Base-by-base conservation (phyloP, 2,329 filamentous ascomycete genomes). In the Verticillium longisporum region DNA sequence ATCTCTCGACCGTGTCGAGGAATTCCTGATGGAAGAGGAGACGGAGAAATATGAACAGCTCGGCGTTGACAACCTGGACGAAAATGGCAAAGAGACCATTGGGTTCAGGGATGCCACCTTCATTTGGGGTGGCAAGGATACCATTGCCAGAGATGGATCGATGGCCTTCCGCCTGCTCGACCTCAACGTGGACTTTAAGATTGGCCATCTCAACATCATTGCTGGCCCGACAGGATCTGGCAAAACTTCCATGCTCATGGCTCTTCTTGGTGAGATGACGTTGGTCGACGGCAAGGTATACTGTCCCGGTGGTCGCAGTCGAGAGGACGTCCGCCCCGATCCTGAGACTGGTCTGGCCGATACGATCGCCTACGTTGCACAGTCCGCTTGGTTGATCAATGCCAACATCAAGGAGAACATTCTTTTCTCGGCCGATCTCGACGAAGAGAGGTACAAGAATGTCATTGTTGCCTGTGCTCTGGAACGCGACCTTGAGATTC, bases 321-420 rank as follows among this genome's bases (percentile, higher is more conserved):
- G 95, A 66, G 92, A 97, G 71, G 92, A 97, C 63, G 83, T 97
- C 34, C 88, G 82, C 14, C 82, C 87, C 6, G 89, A 98, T 71
- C 89, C 92, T 2, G 88, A 90, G 62, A 97, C 94, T 31, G 90
- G 89, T 1, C 83, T 98, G 45, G 92, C 91, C 6, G 93, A 99
- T 71, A 96, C 90, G 63, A 88, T 97, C 62, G 95, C 95, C 15
- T 99, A 98, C 72, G 97, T 96, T 72, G 94, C 95, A 18, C 95
- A 99, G 73, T 90, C 96, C 73, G 92, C 95, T 9, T 99, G 95
- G 95, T 82, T 99, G 36, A 90, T 98, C 62, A 99, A 99, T 69
- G 94, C 90, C 55, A 96, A 90, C 21, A 96, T 99, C 74, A 92
- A 91, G 72, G 91, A 97, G 65, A 99, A 99, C 73, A 99, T 99